Percentiles rank a stretch among this genome's conserved stretches.
phyloP scores from a whole-genome alignment of 2,329 filamentous ascomycete species.

The Davidsoniella eucalypti region DNA sequence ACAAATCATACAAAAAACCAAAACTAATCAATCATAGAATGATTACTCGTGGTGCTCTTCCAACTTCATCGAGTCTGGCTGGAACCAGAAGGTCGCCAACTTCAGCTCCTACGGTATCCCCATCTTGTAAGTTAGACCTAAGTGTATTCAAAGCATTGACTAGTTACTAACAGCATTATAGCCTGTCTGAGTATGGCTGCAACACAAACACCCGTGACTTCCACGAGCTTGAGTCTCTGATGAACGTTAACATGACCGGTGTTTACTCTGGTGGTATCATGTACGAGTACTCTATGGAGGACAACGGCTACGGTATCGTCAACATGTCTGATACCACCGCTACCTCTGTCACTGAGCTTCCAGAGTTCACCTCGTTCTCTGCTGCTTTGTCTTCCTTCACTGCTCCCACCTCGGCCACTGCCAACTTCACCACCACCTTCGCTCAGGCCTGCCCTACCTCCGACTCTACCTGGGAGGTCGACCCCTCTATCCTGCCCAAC shows the following conservation, averaged over 20 bases:
- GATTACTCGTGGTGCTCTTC: slow-evolving; percentile 79
- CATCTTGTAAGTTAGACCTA: slow-evolving; percentile 42
- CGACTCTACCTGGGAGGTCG: slow-evolving; percentile 33
- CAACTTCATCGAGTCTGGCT: slow-evolving; percentile 54
- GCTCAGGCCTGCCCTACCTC: slow-evolving; percentile 32
- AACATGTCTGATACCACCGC: slow-evolving; percentile 32
- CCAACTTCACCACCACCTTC: slow-evolving; percentile 31
- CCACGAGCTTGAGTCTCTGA: slow-evolving; percentile 61
- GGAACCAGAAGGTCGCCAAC: slow-evolving; percentile 77
- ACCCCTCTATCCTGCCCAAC: slow-evolving; percentile 31
- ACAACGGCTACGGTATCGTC: slow-evolving; percentile 67
- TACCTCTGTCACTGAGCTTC: slow-evolving; percentile 36
- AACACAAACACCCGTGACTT: slow-evolving; percentile 68
- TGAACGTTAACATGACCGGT: slow-evolving; percentile 63
- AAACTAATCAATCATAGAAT: slow-evolving; percentile 28
- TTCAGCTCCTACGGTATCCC: slow-evolving; percentile 76
- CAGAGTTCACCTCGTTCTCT: slow-evolving; percentile 44
- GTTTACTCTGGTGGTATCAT: slow-evolving; percentile 94
- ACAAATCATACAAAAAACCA: too few species aligned
- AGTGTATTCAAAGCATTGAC: not conserved
- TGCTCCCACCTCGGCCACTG: slow-evolving; percentile 33
- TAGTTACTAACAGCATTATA: slow-evolving; percentile 13
- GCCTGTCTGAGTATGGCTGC: slow-evolving; percentile 88
- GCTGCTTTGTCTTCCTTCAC: slow-evolving; percentile 32
- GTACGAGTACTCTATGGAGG: slow-evolving; percentile 82